Conservation (phyloP, 2,329 filamentous ascomycete genomes). For the Chaetomium olivaceum region DNA sequence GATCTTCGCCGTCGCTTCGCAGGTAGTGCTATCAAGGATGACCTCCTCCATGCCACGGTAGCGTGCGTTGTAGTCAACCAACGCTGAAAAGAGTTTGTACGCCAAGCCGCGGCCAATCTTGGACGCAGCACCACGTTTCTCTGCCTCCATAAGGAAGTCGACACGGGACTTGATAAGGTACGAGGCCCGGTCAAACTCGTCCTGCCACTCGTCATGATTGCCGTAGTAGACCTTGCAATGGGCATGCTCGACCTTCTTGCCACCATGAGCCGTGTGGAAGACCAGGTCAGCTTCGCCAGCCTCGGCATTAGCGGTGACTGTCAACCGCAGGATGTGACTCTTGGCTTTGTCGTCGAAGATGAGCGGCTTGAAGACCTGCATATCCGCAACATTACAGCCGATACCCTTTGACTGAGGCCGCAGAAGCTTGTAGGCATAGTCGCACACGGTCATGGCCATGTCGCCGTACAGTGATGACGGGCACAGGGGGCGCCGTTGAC, state of each 20-base stretch:
- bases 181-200: conserved; percentile 65
- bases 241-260: conserved; percentile 61
- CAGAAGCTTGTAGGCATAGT: conserved; percentile 62
- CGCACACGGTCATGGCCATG: conserved; percentile 52
- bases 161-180: conserved; percentile 69
- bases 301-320: conserved; percentile 59
- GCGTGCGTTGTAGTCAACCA: conserved; percentile 57
- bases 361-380: conserved; percentile 67
- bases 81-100: conserved; percentile 66
- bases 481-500: conserved; percentile 44
- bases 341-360: conserved; percentile 53
- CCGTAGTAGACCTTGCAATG: conserved; percentile 63
- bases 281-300: conserved; percentile 55
- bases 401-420: conserved; percentile 46
- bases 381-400: conserved; percentile 29
- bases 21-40: conserved; percentile 50
- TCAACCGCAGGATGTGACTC: conserved; percentile 61
- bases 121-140: conserved; percentile 65
- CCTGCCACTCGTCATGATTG: conserved; percentile 59
- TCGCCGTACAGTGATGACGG: conserved; percentile 58
- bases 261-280: conserved; percentile 61
- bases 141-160: conserved; percentile 59
- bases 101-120: conserved; percentile 74
- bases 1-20: conserved; percentile 47
- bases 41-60: conserved; percentile 62